Conservation (phyloP, 306 rosid genomes). For the Medicago ruthenica region DNA sequence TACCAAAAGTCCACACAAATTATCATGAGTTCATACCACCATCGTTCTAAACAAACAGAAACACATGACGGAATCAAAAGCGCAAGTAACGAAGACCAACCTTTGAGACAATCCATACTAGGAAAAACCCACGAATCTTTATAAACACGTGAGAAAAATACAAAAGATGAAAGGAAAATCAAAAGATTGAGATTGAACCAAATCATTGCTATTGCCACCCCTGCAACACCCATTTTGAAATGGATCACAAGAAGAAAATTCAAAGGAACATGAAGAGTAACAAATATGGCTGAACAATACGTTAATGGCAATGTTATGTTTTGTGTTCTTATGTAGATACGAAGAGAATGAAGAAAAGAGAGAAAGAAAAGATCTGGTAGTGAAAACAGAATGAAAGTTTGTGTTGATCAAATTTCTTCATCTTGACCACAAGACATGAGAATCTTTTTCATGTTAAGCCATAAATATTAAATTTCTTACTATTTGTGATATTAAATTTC, state of each 20-base stretch:
- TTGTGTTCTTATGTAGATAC: conserved; percentile 84
- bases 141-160: conserved; percentile 73
- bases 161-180: conserved; percentile 61
- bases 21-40: conserved; percentile 99
- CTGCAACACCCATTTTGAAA: conserved; percentile 76
- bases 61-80: conserved; percentile 81
- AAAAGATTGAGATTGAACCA: conserved; percentile 74
- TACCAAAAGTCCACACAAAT: conserved; percentile 75
- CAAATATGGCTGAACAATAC: conserved; percentile 79
- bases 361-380: conserved; percentile 89
- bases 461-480: too few species aligned
- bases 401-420: conserved; percentile 65
- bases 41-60: conserved; percentile 96
- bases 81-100: conserved; percentile 78
- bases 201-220: conserved; percentile 90
- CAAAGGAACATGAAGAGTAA: conserved; percentile 79
- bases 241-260: conserved; percentile 73
- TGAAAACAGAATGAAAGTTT: conserved; percentile 76
- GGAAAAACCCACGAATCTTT: conserved; percentile 91
- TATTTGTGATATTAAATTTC: too few species aligned
- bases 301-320: conserved; percentile 78
- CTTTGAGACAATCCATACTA: conserved; percentile 69
- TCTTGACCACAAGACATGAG: conserved; percentile 91
- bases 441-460: conserved; percentile 81
- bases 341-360: conserved; percentile 84